Percentiles rank a stretch among this genome's conserved stretches.
Evolutionary conservation across 2,329 filamentous ascomycete species (phyloP).

Genomic region (Aspergillus sp.): DNA sequence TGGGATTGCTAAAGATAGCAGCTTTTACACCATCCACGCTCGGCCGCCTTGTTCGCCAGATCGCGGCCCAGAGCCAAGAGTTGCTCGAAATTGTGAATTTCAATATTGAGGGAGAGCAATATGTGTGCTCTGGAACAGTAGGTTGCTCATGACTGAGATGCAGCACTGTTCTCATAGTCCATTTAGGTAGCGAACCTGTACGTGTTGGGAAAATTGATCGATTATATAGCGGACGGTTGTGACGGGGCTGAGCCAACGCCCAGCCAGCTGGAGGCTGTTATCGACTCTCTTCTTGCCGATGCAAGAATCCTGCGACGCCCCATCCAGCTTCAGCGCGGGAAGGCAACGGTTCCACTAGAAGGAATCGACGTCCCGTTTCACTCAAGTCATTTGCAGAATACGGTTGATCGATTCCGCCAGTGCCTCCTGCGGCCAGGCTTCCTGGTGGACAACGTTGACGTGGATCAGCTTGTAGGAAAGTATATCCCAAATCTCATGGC

Average conservation of each 20-base stretch:
- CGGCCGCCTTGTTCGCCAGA: conserved; percentile 89
- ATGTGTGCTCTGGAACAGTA: conserved; percentile 62
- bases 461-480: conserved; percentile 88
- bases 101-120: conserved; percentile 66
- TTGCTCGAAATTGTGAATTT: conserved; percentile 97
- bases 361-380: conserved; percentile 93
- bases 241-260: neutral
- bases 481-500: conserved; percentile 98
- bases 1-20: conserved; percentile 68
- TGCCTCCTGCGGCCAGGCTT: conserved; percentile 59
- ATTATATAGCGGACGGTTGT: conserved; percentile 9
- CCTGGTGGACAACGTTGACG: conserved; percentile 68
- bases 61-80: conserved; percentile 86
- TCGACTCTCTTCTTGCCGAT: conserved; percentile 63
- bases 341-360: conserved; percentile 89
- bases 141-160: conserved; percentile 12
- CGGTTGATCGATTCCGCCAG: conserved; percentile 94
- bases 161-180: neutral
- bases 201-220: conserved; percentile 18
- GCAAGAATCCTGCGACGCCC: conserved; percentile 70
- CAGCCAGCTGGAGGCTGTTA: conserved; percentile 1
- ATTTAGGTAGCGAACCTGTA: conserved; percentile 16
- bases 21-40: conserved; percentile 94
- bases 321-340: conserved; percentile 85
- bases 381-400: conserved; percentile 90